These are phyloP conservation scores for Ceratobasidium sp. DNA, from an alignment of 1,284 basidiomycete species.

Conservation along the genomic window DNA sequence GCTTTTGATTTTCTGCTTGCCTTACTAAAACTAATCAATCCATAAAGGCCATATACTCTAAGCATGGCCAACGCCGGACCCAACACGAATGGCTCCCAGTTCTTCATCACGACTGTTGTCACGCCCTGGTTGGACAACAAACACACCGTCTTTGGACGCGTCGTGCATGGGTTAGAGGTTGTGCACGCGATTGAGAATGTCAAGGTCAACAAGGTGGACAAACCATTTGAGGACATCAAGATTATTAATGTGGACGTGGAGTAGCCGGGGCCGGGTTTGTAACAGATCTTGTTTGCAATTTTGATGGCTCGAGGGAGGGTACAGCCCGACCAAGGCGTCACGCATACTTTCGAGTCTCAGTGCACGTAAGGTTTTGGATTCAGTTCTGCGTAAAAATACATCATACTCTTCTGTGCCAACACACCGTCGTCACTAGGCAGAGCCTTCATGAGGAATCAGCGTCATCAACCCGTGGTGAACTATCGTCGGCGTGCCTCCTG, in stretches of 20 bases:
- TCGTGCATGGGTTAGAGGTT: constrained; percentile 65
- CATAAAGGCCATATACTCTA: constrained; percentile 85
- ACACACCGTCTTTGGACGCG: constrained; percentile 91
- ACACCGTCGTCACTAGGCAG: no score
- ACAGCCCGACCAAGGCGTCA: no score
- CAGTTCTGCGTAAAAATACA: no score
- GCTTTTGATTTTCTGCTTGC: constrained; percentile 42
- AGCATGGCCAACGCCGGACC: constrained; percentile 99
- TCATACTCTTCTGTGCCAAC: no score
- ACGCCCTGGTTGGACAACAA: constrained; percentile 97
- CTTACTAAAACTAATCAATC: neutral
- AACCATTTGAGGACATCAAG: constrained; percentile 89
- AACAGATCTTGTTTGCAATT: no score
- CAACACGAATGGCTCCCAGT: constrained; percentile 93
- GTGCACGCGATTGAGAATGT: constrained; percentile 66
- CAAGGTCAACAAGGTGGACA: constrained; percentile 81
- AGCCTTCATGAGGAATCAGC: no score
- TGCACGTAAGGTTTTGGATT: no score
- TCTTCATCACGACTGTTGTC: constrained; percentile 97
- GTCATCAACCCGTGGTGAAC: no score
- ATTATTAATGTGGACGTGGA: constrained; percentile 71
- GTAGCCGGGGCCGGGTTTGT: constrained; percentile 24
- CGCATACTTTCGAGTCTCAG: no score
- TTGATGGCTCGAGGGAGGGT: no score
- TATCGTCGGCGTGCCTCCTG: no score